Percentiles rank a stretch among this genome's conserved stretches.
phyloP scores from a whole-genome alignment of 352 stramenopile genomes.

The Phytophthora ramorum region DNA sequence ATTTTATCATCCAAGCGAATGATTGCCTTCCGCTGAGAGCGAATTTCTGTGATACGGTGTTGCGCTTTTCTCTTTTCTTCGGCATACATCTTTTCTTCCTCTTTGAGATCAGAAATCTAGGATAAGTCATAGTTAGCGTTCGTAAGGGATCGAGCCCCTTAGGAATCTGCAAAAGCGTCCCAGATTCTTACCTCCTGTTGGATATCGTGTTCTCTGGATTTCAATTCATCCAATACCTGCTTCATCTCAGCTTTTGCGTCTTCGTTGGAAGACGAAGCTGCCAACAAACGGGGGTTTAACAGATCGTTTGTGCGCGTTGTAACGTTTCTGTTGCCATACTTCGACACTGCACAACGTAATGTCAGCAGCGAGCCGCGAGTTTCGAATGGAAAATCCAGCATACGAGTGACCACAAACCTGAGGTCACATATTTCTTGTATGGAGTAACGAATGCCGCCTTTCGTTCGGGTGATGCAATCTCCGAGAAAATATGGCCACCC shows the following conservation, averaged over 20 bases:
- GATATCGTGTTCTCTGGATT: slow-evolving; percentile 41
- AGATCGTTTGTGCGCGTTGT: slow-evolving; percentile 89
- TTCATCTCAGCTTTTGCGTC: slow-evolving; percentile 76
- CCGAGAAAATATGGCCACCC: slow-evolving; percentile 67
- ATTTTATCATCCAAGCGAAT: slow-evolving; percentile 84
- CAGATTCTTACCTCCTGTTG: slow-evolving; percentile 57
- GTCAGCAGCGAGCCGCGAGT: background rate
- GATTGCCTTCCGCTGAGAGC: slow-evolving; percentile 67
- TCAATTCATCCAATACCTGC: slow-evolving; percentile 51
- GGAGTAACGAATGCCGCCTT: slow-evolving; percentile 83
- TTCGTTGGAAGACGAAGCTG: slow-evolving; percentile 79
- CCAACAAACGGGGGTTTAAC: slow-evolving; percentile 68
- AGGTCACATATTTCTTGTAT: slow-evolving; percentile 89
- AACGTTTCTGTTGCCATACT: slow-evolving; percentile 84
- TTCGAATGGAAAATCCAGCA: background rate
- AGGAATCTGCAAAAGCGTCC: background rate
- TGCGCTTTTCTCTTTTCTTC: slow-evolving; percentile 68
- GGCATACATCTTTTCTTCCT: slow-evolving; percentile 65
- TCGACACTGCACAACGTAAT: slow-evolving; percentile 54
- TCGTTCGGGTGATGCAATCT: slow-evolving; percentile 60
- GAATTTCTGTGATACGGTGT: slow-evolving; percentile 74
- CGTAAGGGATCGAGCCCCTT: background rate
- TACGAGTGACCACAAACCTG: slow-evolving; percentile 39
- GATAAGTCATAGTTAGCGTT: slow-evolving; percentile 3
- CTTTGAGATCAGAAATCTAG: slow-evolving; percentile 68